Evolutionary conservation across 371 early-diverging fungal genomes (phyloP), one percentile per base, ranked within the genome.

Genomic region (Sporodiniella umbellata): DNA sequence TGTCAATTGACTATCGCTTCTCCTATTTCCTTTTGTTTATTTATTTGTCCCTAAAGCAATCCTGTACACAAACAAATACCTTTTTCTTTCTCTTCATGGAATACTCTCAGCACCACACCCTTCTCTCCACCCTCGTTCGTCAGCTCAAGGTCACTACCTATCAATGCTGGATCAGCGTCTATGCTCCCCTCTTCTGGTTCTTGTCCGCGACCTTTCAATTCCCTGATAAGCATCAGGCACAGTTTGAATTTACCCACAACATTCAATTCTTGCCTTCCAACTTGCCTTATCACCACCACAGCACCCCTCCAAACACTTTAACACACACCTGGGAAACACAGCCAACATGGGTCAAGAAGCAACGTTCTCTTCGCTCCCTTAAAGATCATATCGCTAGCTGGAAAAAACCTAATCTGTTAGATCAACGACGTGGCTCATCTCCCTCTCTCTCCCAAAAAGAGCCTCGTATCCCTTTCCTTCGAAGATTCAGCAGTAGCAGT

Each of bases 151-250:
- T 42, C 18, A 51, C 42, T 8, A 40, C 42, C 10, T 58, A 60
- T 37, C 58, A 65, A 28, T 62, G 56, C 23, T 70, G 70, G 66
- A 28, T 60, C 28, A 46, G 58, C 4, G 40, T 66, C 8, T 63
- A 70, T 21, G 46, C 54, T n/a, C 54, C 61, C 6, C 30, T 70
- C 1, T 70, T 65, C 42, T 70, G 70, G 70, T 48, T 56, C 23
- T 14, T 51, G 0, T 56, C 51, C 3, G 45, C 44, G 3, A 22
- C 44, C 12, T 38, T 50, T 5, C 45, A n/a, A n/a, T 50, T 17
- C 43, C 31, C 17, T 60, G 54, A 54, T 47, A 37, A n/a, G 31
- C 42, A 7, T 4, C 15, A 19, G 10, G 8, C 8, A 43, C 15
- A 40, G 8, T 40, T 40, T 40, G 40, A 40, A 10, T 40, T 40